Conservation (phyloP, 75 land plant species). For the Pinus albicaulis region DNA sequence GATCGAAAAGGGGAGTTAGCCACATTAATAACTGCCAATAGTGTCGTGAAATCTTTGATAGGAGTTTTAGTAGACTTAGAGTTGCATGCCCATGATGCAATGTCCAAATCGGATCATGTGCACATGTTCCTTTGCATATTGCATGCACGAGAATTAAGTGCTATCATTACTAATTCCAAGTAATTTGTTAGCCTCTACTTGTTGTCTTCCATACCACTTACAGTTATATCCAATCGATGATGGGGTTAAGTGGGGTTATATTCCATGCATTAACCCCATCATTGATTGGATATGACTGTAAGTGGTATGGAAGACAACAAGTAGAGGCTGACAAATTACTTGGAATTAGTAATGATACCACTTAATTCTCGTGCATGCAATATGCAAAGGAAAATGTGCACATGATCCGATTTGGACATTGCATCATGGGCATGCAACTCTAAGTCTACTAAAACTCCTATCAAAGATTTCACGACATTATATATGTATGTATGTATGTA, state of each 20-base stretch:
- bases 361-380: conserved; percentile 62
- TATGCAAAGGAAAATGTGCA: conserved; percentile 91
- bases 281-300: neutral
- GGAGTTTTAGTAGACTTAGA: conserved; percentile 92
- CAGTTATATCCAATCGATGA: neutral
- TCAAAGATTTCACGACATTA: conserved; percentile 66
- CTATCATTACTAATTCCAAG: conserved; percentile 63
- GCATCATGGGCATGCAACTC: conserved; percentile 76
- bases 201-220: neutral
- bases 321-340: conserved; percentile 24
- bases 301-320: neutral
- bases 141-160: conserved; percentile 62
- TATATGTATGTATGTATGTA: too few relatives aligned
- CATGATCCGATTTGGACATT: conserved; percentile 69
- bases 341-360: conserved; percentile 63
- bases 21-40: conserved; percentile 53
- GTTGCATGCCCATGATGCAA: conserved; percentile 64
- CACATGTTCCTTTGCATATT: conserved; percentile 93
- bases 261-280: neutral
- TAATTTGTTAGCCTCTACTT: conserved; percentile 11
- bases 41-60: conserved; percentile 71
- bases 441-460: conserved; percentile 85
- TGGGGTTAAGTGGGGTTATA: too few relatives aligned
- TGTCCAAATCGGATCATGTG: conserved; percentile 73
- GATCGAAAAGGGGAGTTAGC: conserved; percentile 26